These are phyloP conservation scores for Saccharomycopsis fibuligera DNA, from an alignment of 805 yeast genomes.

Conservation along the genomic window DNA sequence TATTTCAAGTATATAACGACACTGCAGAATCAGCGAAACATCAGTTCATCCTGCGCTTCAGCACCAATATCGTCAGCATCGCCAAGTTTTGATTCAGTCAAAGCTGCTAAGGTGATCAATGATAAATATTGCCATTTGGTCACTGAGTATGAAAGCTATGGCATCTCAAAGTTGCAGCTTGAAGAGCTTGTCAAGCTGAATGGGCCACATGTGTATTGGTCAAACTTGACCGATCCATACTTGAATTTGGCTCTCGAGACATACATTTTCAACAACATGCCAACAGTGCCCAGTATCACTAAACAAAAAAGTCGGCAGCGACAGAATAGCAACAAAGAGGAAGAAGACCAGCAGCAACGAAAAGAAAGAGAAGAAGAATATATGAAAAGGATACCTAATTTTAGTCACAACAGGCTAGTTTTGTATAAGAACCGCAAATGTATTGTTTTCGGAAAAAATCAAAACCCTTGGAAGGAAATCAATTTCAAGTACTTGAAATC, in stretches of 20 bases:
- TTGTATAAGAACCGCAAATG: conserved; percentile 76
- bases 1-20: no score
- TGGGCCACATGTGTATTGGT: conserved; percentile 37
- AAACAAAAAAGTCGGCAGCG: no score
- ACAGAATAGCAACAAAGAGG: no score
- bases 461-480: conserved; percentile 87
- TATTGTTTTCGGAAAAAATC: conserved; percentile 94
- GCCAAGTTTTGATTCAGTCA: no score
- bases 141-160: neutral
- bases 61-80: no score
- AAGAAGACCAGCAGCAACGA: neutral
- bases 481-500: conserved; percentile 39
- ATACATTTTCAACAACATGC: conserved; percentile 61
- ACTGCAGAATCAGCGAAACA: no score
- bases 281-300: no score
- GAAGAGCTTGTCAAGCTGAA: neutral
- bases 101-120: no score
- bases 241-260: conserved; percentile 79
- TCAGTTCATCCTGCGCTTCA: no score
- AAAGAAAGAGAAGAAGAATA: neutral
- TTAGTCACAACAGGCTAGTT: conserved; percentile 42
- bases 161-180: neutral
- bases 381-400: neutral
- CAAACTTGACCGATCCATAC: conserved; percentile 59
- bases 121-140: no score